Percentiles rank a stretch among this genome's conserved stretches.
These are phyloP conservation scores for Phytopythium sindhum DNA, from an alignment of 352 stramenopile species.

Conservation along the genomic window DNA sequence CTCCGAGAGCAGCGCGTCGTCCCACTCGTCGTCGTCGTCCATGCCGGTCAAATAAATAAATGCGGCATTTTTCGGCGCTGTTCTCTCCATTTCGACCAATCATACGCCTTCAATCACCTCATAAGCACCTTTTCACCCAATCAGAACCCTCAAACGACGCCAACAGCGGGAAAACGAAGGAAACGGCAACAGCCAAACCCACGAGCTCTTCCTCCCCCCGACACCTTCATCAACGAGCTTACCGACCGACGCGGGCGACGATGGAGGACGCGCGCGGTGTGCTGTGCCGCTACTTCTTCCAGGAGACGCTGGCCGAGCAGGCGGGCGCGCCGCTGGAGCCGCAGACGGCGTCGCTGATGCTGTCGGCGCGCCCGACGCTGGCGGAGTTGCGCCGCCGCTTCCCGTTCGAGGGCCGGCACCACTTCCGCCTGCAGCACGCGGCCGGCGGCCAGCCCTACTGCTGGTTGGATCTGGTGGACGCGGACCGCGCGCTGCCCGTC, in stretches of 20 bases:
- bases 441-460: conserved; percentile 33
- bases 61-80: not conserved
- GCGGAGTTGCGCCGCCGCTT: conserved; percentile 64
- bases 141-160: not conserved
- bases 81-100: not conserved
- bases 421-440: conserved; percentile 73
- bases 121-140: conserved; percentile 9
- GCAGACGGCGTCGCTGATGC: conserved; percentile 54
- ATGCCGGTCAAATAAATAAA: conserved; percentile 1
- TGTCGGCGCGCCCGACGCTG: conserved; percentile 64
- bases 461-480: conserved; percentile 75
- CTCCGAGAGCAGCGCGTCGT: conserved; percentile 73
- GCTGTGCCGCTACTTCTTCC: conserved; percentile 85
- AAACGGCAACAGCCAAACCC: not conserved
- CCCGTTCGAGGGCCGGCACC: conserved; percentile 68
- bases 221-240: not conserved
- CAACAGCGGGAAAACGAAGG: not conserved
- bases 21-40: conserved; percentile 69
- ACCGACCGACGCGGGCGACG: not conserved
- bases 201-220: not conserved
- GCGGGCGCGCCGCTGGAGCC: conserved; percentile 37
- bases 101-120: not conserved
- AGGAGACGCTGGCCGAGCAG: conserved; percentile 62
- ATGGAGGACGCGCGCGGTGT: conserved; percentile 26
- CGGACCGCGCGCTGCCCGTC: conserved; percentile 37